Base-by-base conservation (phyloP, 169 alveolate species). In the Babesia ovis region DNA sequence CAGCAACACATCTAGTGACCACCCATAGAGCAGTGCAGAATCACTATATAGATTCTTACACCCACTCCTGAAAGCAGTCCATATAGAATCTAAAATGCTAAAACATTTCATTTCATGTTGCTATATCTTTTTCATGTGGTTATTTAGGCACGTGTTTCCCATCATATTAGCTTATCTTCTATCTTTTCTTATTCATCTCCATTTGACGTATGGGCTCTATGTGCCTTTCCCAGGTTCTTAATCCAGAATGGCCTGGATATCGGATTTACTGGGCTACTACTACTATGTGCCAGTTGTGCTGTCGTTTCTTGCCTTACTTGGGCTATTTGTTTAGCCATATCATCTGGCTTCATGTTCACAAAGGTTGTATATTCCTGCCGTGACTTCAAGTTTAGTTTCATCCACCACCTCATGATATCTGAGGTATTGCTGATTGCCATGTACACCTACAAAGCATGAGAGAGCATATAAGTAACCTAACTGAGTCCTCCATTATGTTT, bases 351-450 rank as follows among this genome's bases (percentile, higher is more conserved):
- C 35, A 35, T 27, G 35, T 55, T 55, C 9, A 58, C 39, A 14
- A 68, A 68, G 11, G 69, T 54, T 16, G 50, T 37, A 42, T 29
- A 68, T 32, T 68, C 79, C 35, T 56, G 69, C 12, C 35, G 59
- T 8, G 79, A 69, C 31, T 68, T 51, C 35, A 55, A 5, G 27
- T 54, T 45, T 6, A 35, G 59, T 2, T 41, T 54, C 5, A 68
- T 35, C 79, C 79, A 68, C 79, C 79, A 68, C 48, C 79, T 25
- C 79, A 68, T 68, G 20, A 68, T 68, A 20, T 56, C 74, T 3
- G 74, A 59, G 9, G 74, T 45, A 39, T 64, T 64, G 64, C 62
- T 46, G 54, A 35, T 3, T 12, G 23, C 54, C 74, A 64, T 64
- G 22, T 31, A 46, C 20, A 23, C 0, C 74, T 64, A 61, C 61